phyloP scores from a whole-genome alignment of 805 yeast species.

The Blastobotrys peoriensis region DNA sequence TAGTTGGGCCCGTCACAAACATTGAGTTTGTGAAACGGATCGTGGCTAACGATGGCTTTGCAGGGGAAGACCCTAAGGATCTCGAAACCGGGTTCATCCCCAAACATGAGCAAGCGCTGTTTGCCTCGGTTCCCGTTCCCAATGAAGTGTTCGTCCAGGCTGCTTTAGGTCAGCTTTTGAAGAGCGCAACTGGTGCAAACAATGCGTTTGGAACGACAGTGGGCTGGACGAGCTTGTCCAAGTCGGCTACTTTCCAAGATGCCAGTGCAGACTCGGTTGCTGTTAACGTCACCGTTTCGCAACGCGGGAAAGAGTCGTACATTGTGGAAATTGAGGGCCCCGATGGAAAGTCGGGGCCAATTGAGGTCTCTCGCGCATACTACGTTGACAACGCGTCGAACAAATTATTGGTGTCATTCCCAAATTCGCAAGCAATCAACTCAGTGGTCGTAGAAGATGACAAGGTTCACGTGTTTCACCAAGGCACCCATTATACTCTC shows the following conservation, averaged over 20 bases:
- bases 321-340: conserved; percentile 9
- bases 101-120: conserved; percentile 21
- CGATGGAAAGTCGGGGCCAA: conserved; percentile 10
- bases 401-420: conserved; percentile 19
- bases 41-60: conserved; percentile 22
- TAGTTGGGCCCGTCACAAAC: conserved; percentile 30
- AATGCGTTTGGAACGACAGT: conserved; percentile 8
- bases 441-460: conserved; percentile 18
- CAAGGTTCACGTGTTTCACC: conserved; percentile 25
- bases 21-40: conserved; percentile 29
- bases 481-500: conserved; percentile 24
- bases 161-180: conserved; percentile 22
- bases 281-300: conserved; percentile 10
- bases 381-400: conserved; percentile 4
- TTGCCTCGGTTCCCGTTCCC: conserved; percentile 13
- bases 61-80: conserved; percentile 24
- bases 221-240: conserved; percentile 14
- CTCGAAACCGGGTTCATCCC: conserved; percentile 30
- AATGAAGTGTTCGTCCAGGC: conserved; percentile 26
- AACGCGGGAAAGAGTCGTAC: conserved; percentile 7
- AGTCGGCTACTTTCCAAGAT: conserved; percentile 12
- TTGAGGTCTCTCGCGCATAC: background rate
- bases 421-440: conserved; percentile 20
- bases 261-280: conserved; percentile 7
- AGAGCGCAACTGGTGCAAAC: conserved; percentile 6